Conservation (phyloP, 306 rosid genomes). For the Astragalus glycyphyllos region DNA sequence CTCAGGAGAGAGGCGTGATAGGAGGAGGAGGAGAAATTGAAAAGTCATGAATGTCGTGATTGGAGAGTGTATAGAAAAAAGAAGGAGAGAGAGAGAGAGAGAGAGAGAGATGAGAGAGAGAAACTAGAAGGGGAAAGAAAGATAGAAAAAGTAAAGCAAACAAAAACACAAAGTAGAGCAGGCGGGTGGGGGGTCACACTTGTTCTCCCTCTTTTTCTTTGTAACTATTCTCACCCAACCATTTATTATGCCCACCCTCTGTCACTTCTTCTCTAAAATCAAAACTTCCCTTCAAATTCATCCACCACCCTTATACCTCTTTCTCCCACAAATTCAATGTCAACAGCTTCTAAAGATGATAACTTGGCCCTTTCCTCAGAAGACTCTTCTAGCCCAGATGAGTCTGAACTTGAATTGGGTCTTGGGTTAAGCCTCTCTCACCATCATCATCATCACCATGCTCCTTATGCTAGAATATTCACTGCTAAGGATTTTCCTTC, state of each 20-base stretch:
- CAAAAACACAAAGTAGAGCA: slow-evolving; percentile 40
- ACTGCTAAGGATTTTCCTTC: slow-evolving; percentile 78
- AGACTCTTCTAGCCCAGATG: slow-evolving; percentile 83
- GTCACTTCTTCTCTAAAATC: neutral
- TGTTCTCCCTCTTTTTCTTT: neutral
- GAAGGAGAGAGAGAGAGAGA: slow-evolving; percentile 18
- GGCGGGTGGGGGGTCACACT: slow-evolving; percentile 43
- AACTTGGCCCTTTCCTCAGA: slow-evolving; percentile 79
- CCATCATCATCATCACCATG: slow-evolving; percentile 12
- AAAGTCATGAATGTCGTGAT: neutral
- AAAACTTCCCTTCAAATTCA: slow-evolving; percentile 38
- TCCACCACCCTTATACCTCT: slow-evolving; percentile 30
- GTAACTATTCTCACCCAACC: slow-evolving; percentile 43
- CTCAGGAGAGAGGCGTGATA: too few relatives aligned
- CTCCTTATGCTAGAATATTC: slow-evolving; percentile 61
- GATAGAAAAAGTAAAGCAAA: slow-evolving; percentile 4
- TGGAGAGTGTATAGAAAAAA: slow-evolving; percentile 28
- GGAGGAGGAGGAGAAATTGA: slow-evolving; percentile 27
- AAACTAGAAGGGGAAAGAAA: too few relatives aligned
- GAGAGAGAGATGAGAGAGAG: neutral
- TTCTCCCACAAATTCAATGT: slow-evolving; percentile 48
- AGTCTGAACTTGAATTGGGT: slow-evolving; percentile 81
- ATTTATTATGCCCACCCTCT: neutral
- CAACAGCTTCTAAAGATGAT: slow-evolving; percentile 71
- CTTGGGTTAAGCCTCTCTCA: slow-evolving; percentile 72